Base-by-base conservation (phyloP, 306 rosid genomes). In the Dryas alaskensis region DNA sequence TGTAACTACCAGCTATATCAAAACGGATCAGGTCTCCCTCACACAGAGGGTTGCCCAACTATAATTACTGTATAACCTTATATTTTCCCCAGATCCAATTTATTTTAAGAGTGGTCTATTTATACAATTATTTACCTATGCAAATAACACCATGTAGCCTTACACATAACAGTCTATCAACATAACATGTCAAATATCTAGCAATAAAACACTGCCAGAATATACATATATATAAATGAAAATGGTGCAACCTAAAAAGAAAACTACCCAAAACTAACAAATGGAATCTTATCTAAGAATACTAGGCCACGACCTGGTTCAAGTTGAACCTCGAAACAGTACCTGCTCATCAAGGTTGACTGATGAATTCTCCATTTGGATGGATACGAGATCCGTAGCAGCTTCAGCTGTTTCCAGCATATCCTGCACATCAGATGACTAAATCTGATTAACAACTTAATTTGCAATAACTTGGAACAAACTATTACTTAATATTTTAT, bases 301-400 rank as follows among this genome's bases (percentile, higher is more conserved):
- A 57, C 47, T 25, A 10, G 54, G 39, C 25, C 53, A 64, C 46
- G 37, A 60, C 12, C 27, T 16, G 13, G 47, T 10, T 2, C 44
- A 67, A 16, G 65, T 62, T 22, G 46, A 74, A 14, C 63, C 3
- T n/a, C 4, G 22, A 62, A 44, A 62, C 73, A 39, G 68, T 81
- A 89, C 95, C 92, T 83, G 90, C 60, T 78, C 88, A 27, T 69
- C 87, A 25, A 87, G 75, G 81, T 67, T 69, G 27, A 86, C 80
- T 40, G 79, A 78, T 60, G 81, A 79, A 81, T 82, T 82, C 83
- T 84, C 87, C 76, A 84, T 60, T 79, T 82, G 85, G 65, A 87
- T 72, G 76, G 89, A 78, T 47, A 84, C 49, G 47, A 61, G 72
- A 48, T 78, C 64, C 7, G 80, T 65, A 69, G 79, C 83, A 45